Base-by-base conservation (phyloP, 805 yeast genomes). In the Kodamaea kaohsiungensis region DNA sequence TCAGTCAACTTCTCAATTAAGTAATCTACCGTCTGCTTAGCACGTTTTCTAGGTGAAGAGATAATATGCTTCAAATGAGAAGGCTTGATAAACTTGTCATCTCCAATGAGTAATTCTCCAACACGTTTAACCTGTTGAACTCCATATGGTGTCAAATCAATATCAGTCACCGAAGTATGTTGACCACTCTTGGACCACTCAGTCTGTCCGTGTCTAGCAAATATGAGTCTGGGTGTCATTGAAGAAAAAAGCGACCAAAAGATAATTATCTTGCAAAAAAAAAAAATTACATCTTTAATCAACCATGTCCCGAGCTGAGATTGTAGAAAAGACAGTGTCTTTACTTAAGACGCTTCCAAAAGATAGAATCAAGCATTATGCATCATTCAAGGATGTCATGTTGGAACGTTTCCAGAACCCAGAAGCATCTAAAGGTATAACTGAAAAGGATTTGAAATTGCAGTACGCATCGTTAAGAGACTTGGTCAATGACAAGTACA, bases 111-210 rank as follows among this genome's bases (percentile, higher is more conserved):
- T 16, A 82, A 78, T 57, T 78, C 70, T 6, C 97, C 97, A 18
- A 96, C 88, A 35, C 81, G 81, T 46, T 73, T 70, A 83, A 91
- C 89, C 65, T 91, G 95, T 38, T 75, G 75, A 12, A 83, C 89
- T 49, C 98, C 98, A 61, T 83, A 86, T 2, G 76, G 78, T 0
- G 97, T 90, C 65, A 93, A 79, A 8, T 85, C 84, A 15, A 93
- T 66, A 62, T 93, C 98, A 0, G 98, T 93, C 43, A 77, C 60
- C 2, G 97, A 90, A 3, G 98, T 93, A 72, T 89, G 87, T 68
- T 90, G 96, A 22, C 98, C 98, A 1, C 91, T 81, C 64, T 88
- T 86, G 46, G 98, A 92, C 98, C 98, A 92, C 69, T 87, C 96
- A 1, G 98, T 92, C 74, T 92, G 97, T 61, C 93, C 93, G 61